phyloP scores from a whole-genome alignment of 257 asterid genomes.

The Ilex asprella region DNA sequence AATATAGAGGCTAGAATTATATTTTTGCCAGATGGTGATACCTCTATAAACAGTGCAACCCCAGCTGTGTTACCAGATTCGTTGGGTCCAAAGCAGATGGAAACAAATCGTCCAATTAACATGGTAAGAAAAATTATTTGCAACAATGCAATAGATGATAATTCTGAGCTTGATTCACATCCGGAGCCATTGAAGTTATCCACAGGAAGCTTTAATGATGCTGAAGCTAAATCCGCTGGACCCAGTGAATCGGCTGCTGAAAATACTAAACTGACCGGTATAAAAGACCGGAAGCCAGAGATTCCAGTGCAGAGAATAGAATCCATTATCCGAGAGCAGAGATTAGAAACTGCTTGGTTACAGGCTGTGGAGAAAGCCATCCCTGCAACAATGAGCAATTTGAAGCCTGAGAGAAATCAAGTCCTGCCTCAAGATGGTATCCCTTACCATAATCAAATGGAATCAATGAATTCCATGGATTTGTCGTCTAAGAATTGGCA shows the following conservation, averaged over 20 bases:
- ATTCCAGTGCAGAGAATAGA: constrained; percentile 67
- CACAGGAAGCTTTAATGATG: constrained; percentile 31
- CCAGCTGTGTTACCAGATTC: constrained; percentile 27
- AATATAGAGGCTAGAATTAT: constrained; percentile 76
- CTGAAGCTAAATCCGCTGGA: constrained; percentile 24
- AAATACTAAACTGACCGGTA: constrained; percentile 22
- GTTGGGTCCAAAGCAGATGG: constrained; percentile 23
- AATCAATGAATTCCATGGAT: constrained; percentile 31
- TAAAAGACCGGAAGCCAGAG: constrained; percentile 39
- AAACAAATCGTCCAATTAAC: constrained; percentile 6
- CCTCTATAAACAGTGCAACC: constrained; percentile 11
- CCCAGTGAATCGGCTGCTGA: constrained; percentile 25
- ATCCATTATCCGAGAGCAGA: constrained; percentile 78
- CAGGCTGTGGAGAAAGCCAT: constrained; percentile 84
- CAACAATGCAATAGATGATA: constrained; percentile 14
- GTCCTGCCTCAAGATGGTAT: constrained; percentile 69
- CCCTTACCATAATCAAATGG: constrained; percentile 30
- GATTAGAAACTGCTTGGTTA: constrained; percentile 87
- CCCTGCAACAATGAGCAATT: constrained; percentile 46
- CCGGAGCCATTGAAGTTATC: constrained; percentile 25
- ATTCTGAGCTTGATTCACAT: constrained; percentile 19
- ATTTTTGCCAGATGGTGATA: constrained; percentile 33
- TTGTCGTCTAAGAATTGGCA: constrained; percentile 52
- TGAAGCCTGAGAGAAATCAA: constrained; percentile 86
- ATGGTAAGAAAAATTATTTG: constrained; percentile 15